A percentile compares a stretch with the other conserved stretches of the same genome.
Conservation (phyloP, 305 asterid species). For the Fraxinus nigra region DNA sequence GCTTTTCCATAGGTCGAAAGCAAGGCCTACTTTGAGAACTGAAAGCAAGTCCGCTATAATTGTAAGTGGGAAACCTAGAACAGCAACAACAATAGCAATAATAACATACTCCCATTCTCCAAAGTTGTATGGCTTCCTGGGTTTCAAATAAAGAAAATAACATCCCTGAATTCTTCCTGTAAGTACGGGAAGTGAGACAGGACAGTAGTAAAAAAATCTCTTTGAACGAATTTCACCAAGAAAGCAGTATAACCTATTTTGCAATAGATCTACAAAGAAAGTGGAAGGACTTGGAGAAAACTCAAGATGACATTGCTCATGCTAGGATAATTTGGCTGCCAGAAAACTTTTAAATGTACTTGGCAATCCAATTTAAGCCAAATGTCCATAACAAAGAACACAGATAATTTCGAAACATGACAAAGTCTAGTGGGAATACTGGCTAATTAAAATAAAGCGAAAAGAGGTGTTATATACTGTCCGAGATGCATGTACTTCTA, state of each 20-base stretch:
- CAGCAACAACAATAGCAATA: neutral
- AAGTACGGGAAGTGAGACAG: neutral
- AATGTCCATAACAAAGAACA: neutral
- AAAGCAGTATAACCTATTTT: neutral
- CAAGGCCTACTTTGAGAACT: neutral
- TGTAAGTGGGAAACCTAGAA: neutral
- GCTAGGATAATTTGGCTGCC: constrained; percentile 8
- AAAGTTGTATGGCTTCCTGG: neutral
- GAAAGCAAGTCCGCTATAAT: neutral
- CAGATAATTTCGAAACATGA: neutral
- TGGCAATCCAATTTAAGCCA: neutral
- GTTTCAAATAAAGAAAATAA: neutral
- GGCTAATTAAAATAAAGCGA: neutral
- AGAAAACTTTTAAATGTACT: neutral
- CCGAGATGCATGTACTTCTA: constrained; percentile 8
- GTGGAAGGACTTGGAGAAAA: constrained; percentile 1
- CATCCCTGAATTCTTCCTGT: neutral
- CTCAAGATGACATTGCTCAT: neutral
- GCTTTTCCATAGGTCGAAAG: neutral
- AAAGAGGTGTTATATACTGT: neutral
- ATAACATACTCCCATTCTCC: neutral
- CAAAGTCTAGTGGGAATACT: neutral
- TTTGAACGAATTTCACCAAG: neutral
- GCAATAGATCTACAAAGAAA: neutral
- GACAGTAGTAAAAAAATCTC: neutral